Conservation (phyloP, 306 rosid species). For the Crotalaria pallida region DNA sequence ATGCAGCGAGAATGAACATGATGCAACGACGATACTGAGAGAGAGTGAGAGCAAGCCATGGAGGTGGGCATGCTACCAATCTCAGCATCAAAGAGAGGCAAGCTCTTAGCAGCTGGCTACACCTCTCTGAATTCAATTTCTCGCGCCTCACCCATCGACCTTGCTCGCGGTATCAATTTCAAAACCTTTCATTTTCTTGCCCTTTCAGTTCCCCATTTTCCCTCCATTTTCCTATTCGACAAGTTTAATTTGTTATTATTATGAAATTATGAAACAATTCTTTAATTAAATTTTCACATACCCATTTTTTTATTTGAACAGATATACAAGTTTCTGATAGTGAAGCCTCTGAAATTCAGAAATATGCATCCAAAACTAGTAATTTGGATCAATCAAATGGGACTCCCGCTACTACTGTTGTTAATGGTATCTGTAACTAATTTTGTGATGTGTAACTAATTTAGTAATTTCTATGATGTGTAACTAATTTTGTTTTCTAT, state of each 20-base stretch:
- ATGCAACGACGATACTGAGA: neutral
- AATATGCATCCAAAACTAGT: conserved; percentile 43
- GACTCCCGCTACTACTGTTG: conserved; percentile 18
- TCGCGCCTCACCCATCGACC: conserved; percentile 41
- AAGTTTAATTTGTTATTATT: neutral
- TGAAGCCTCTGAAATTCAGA: conserved; percentile 71
- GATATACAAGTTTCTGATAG: conserved; percentile 54
- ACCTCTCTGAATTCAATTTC: conserved; percentile 53
- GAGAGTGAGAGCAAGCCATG: conserved; percentile 26
- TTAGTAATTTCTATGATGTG: conserved; percentile 4
- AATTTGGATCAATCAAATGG: conserved; percentile 45
- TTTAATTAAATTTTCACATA: neutral
- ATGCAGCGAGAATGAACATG: neutral
- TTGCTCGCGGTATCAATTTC: conserved; percentile 61
- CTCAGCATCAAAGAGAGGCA: conserved; percentile 71
- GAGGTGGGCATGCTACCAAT: conserved; percentile 84
- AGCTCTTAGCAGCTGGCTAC: conserved; percentile 73
- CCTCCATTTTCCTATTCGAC: neutral
- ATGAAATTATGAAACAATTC: neutral
- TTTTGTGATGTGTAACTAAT: no score
- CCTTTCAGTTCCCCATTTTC: neutral
- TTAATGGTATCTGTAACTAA: conserved; percentile 53
- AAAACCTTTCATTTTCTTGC: neutral
- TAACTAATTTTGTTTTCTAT: neutral
- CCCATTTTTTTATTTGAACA: conserved; percentile 24